Conservation (phyloP, 2,329 filamentous ascomycete genomes). For the Cladosporium sp. region DNA sequence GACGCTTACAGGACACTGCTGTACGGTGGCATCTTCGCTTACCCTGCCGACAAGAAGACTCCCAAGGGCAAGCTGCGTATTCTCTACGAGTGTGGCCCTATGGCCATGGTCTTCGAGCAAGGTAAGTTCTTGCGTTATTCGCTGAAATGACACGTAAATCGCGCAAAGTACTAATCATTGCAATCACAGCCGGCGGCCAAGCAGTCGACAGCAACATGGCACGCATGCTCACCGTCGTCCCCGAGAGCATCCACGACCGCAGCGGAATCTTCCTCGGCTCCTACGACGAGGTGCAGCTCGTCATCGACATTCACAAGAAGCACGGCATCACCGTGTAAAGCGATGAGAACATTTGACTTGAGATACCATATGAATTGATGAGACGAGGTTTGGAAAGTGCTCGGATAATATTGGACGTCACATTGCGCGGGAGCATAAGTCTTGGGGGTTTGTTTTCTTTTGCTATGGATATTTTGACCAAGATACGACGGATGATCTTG, state of each 20-base stretch:
- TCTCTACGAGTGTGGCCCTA: constrained; percentile 95
- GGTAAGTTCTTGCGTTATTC: constrained; percentile 55
- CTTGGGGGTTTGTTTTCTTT: not conserved
- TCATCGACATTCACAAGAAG: constrained; percentile 75
- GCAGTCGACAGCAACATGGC: constrained; percentile 88
- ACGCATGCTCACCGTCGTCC: constrained; percentile 82
- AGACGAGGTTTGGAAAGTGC: not conserved
- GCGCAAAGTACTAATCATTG: constrained; percentile 17
- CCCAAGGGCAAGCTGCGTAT: constrained; percentile 98
- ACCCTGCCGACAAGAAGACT: constrained; percentile 96
- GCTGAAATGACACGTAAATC: not conserved
- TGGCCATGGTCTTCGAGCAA: constrained; percentile 99
- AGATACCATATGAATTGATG: constrained; percentile 1
- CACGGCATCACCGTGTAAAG: constrained; percentile 26
- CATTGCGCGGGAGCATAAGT: not conserved
- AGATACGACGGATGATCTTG: not conserved
- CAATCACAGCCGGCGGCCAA: constrained; percentile 71
- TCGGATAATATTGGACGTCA: not conserved
- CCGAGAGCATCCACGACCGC: constrained; percentile 89
- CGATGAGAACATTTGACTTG: not conserved
- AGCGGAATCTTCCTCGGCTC: constrained; percentile 96
- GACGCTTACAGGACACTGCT: constrained; percentile 94
- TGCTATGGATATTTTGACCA: not conserved
- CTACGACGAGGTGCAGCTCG: constrained; percentile 91
- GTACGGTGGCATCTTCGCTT: constrained; percentile 96